Evolutionary conservation across 208 protist species (phyloP).

Genomic region (Crithidia thermophila): DNA sequence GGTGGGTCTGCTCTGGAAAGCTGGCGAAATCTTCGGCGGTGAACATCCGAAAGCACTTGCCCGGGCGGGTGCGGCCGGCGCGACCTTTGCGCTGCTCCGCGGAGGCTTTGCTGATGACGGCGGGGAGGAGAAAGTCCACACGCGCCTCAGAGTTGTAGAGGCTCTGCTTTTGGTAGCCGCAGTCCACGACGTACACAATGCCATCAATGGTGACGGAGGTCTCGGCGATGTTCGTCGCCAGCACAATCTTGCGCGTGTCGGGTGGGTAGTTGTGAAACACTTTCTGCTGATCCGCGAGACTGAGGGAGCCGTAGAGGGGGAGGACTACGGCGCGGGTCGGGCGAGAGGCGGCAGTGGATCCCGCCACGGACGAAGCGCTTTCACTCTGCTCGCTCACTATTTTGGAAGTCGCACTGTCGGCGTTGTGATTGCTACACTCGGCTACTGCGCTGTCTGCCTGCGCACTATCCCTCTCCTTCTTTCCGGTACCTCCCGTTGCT

Average conservation of each 20-base stretch:
- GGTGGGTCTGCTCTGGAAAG: constrained; percentile 85
- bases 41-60: constrained; percentile 98
- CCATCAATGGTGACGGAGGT: constrained; percentile 99
- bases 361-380: background rate
- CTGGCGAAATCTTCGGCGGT: constrained; percentile 80
- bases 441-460: too few species aligned
- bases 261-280: constrained; percentile 55
- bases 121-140: constrained; percentile 97
- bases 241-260: constrained; percentile 93
- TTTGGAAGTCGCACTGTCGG: too few species aligned
- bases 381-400: too few species aligned
- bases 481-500: too few species aligned
- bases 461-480: too few species aligned
- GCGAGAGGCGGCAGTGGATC: background rate
- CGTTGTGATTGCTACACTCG: too few species aligned
- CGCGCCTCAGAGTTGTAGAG: constrained; percentile 95
- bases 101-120: constrained; percentile 98
- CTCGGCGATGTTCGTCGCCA: constrained; percentile 99
- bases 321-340: constrained; percentile 58
- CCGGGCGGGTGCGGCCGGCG: constrained; percentile 98
- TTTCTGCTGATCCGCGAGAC: constrained; percentile 72
- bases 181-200: constrained; percentile 99
- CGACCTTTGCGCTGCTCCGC: constrained; percentile 99
- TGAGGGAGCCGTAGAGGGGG: constrained; percentile 83
- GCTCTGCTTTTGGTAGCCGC: constrained; percentile 99